Conservation (phyloP, 768 basidiomycete species). For the Amanita exitialis region DNA sequence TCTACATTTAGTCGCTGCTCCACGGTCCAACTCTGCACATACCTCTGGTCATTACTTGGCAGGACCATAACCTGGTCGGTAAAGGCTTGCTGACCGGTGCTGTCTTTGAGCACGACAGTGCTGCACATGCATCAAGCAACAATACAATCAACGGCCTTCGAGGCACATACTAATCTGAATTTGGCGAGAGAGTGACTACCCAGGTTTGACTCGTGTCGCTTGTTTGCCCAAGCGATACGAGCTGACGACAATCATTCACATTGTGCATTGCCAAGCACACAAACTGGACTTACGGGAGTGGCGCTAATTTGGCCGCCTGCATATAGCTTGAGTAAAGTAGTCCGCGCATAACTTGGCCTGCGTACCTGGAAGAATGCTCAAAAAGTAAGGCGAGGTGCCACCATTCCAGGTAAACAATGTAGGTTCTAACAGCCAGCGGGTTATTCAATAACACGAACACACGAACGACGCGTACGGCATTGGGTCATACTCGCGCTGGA, state of each 20-base stretch:
- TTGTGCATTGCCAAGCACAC: slow-evolving; percentile 8
- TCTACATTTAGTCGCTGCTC: neutral
- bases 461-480: slow-evolving; percentile 35
- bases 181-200: slow-evolving; percentile 36
- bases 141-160: neutral
- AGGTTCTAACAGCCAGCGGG: slow-evolving; percentile 39
- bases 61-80: slow-evolving; percentile 32
- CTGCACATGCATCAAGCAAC: slow-evolving; percentile 21
- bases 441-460: neutral
- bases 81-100: slow-evolving; percentile 41
- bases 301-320: slow-evolving; percentile 45
- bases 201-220: slow-evolving; percentile 38
- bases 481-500: slow-evolving; percentile 21
- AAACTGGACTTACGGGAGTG: slow-evolving; percentile 29
- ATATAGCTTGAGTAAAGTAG: slow-evolving; percentile 1
- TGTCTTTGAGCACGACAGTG: slow-evolving; percentile 47
- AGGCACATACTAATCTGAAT: slow-evolving; percentile 36
- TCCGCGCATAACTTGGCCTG: neutral
- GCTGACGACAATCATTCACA: slow-evolving; percentile 21
- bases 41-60: slow-evolving; percentile 26
- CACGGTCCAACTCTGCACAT: slow-evolving; percentile 3
- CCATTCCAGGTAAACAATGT: slow-evolving; percentile 41
- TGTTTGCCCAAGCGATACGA: slow-evolving; percentile 42
- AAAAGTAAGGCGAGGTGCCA: slow-evolving; percentile 46
- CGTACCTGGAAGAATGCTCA: slow-evolving; percentile 52